Percentiles rank a stretch among this genome's conserved stretches.
phyloP scores from a whole-genome alignment of 805 yeast species.

The Cyberlindnera lachancei region DNA sequence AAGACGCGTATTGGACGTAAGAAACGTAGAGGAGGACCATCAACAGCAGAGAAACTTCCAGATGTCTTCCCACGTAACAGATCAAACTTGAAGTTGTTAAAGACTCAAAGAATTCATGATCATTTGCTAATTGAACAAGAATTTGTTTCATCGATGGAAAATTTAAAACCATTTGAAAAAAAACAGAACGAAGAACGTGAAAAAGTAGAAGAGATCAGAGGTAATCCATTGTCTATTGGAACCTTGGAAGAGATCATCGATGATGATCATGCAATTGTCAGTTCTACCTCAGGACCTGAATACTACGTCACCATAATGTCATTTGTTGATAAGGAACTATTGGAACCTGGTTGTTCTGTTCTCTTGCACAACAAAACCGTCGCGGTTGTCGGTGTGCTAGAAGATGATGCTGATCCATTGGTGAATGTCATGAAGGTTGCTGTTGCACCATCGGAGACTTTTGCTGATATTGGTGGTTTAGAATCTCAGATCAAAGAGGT shows the following conservation, averaged over 20 bases:
- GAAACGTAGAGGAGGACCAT: constrained; percentile 85
- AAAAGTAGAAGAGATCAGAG: constrained; percentile 91
- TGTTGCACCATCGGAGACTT: constrained; percentile 94
- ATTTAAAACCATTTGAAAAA: constrained; percentile 92
- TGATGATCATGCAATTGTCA: constrained; percentile 98
- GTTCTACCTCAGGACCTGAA: constrained; percentile 93
- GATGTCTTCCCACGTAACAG: constrained; percentile 86
- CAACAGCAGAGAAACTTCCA: constrained; percentile 79
- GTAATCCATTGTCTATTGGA: constrained; percentile 94
- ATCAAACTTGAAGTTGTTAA: constrained; percentile 82
- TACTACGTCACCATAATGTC: constrained; percentile 93
- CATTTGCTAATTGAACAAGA: constrained; percentile 92
- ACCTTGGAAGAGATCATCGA: constrained; percentile 95
- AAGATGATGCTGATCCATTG: constrained; percentile 97
- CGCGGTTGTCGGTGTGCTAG: constrained; percentile 94
- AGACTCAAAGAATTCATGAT: constrained; percentile 94
- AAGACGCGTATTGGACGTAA: constrained; percentile 89
- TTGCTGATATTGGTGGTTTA: constrained; percentile 95
- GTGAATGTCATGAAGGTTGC: constrained; percentile 96
- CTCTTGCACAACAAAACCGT: constrained; percentile 93
- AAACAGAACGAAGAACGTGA: constrained; percentile 94
- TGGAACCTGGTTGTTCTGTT: constrained; percentile 97
- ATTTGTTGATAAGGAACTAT: constrained; percentile 90
- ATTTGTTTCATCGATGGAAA: constrained; percentile 90
- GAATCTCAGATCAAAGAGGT: constrained; percentile 96